A percentile compares a stretch with the other conserved stretches of the same genome.
Conservation (phyloP, 345 rosid genomes). For the Microcos paniculata region DNA sequence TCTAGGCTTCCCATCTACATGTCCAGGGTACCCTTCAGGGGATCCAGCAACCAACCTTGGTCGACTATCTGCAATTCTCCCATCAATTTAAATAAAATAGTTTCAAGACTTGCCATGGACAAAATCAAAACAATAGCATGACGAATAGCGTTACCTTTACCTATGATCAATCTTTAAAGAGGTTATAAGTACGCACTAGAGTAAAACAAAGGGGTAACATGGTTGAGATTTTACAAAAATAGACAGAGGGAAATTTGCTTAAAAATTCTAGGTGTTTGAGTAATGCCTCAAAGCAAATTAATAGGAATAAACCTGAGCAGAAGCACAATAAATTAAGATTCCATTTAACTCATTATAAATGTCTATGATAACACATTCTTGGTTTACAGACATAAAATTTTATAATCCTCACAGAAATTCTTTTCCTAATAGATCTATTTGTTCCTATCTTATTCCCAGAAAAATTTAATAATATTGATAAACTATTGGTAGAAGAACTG, state of each 20-base stretch:
- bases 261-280: neutral
- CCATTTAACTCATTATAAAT: neutral
- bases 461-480: neutral
- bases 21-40: constrained; percentile 77
- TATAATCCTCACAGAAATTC: neutral
- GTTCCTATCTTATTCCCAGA: neutral
- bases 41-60: constrained; percentile 93
- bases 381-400: neutral
- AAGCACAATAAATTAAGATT: neutral
- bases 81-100: constrained; percentile 3
- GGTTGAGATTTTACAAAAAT: neutral
- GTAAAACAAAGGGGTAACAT: neutral
- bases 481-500: neutral
- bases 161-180: neutral
- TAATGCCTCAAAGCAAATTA: neutral
- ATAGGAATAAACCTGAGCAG: neutral
- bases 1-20: constrained; percentile 81
- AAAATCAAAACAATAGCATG: neutral
- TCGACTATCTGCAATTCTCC: constrained; percentile 52
- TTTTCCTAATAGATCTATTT: neutral
- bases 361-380: neutral
- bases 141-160: neutral
- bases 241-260: neutral
- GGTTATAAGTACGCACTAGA: neutral
- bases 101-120: neutral